Conservation (phyloP, 192 early-diverging fungal genomes). For the Backusella luteola region DNA sequence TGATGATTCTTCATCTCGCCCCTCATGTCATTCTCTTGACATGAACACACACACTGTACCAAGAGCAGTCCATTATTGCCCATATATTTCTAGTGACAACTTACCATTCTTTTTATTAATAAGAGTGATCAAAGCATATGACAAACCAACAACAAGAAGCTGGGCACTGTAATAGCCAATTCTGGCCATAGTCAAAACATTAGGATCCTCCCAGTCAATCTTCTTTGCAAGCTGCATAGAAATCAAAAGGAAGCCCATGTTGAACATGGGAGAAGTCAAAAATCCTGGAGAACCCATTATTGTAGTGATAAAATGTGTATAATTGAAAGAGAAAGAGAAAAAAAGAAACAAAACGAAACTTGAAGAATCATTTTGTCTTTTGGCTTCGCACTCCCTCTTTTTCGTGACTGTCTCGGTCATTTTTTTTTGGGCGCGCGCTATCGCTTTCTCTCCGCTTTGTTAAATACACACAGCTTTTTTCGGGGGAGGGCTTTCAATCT, state of each 20-base stretch:
- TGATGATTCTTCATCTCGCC: neutral
- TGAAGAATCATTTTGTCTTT: neutral
- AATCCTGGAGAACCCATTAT: constrained; percentile 37
- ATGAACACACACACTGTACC: neutral
- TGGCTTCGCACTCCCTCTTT: neutral
- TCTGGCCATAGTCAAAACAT: constrained; percentile 57
- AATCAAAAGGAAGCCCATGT: constrained; percentile 63
- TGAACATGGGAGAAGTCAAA: constrained; percentile 40
- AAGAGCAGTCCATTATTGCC: neutral
- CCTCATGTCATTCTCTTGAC: neutral
- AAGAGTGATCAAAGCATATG: constrained; percentile 39
- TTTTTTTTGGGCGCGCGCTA: neutral
- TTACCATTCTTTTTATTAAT: constrained; percentile 75
- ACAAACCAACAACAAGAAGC: constrained; percentile 46
- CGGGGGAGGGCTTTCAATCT: neutral
- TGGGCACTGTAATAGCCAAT: constrained; percentile 61
- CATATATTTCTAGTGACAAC: neutral
- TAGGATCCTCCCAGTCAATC: constrained; percentile 68
- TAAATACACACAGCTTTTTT: neutral
- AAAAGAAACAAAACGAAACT: constrained; percentile 1
- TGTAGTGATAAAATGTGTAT: neutral
- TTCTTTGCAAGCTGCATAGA: constrained; percentile 70
- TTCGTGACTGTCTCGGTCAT: neutral
- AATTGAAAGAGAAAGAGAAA: neutral
- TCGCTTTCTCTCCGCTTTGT: neutral